phyloP scores from a whole-genome alignment of 768 basidiomycete species.

The Agrocybe chaxingu region DNA sequence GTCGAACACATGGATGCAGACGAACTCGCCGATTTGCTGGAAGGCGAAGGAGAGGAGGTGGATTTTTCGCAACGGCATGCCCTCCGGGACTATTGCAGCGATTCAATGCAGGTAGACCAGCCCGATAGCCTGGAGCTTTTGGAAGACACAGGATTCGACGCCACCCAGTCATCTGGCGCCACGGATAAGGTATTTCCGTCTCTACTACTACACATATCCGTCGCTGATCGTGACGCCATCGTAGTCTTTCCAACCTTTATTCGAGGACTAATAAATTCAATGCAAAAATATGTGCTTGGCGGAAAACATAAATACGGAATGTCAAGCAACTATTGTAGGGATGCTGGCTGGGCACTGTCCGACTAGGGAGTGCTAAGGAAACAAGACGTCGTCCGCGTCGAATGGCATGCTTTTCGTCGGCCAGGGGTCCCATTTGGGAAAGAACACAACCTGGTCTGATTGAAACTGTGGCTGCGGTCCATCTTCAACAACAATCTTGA shows the following conservation, averaged over 20 bases:
- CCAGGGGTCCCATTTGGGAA: slow-evolving; percentile 27
- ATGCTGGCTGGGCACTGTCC: not conserved
- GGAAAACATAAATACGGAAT: not conserved
- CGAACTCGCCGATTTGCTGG: slow-evolving; percentile 59
- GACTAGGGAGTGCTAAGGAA: slow-evolving; percentile 10
- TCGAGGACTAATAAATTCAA: slow-evolving; percentile 38
- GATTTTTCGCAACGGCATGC: slow-evolving; percentile 26
- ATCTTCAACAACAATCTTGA: slow-evolving; percentile 13
- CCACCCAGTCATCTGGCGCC: slow-evolving; percentile 36
- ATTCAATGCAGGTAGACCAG: slow-evolving; percentile 19
- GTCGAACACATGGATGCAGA: slow-evolving; percentile 62
- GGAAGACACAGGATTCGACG: slow-evolving; percentile 33
- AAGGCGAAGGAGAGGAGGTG: slow-evolving; percentile 59
- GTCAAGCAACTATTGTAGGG: not conserved
- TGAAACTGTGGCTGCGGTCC: too few species aligned
- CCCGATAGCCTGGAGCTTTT: slow-evolving; percentile 32
- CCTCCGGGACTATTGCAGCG: not conserved
- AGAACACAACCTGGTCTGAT: slow-evolving; percentile 15
- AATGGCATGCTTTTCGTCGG: slow-evolving; percentile 19
- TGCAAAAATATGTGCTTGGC: not conserved
- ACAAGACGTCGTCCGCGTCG: slow-evolving; percentile 31
- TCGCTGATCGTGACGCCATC: not conserved
- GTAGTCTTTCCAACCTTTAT: slow-evolving; percentile 47
- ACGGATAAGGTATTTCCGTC: slow-evolving; percentile 26
- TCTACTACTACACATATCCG: not conserved